Conservation (phyloP, 495 filamentous ascomycete species). For the Aspergillus mulundensis region DNA sequence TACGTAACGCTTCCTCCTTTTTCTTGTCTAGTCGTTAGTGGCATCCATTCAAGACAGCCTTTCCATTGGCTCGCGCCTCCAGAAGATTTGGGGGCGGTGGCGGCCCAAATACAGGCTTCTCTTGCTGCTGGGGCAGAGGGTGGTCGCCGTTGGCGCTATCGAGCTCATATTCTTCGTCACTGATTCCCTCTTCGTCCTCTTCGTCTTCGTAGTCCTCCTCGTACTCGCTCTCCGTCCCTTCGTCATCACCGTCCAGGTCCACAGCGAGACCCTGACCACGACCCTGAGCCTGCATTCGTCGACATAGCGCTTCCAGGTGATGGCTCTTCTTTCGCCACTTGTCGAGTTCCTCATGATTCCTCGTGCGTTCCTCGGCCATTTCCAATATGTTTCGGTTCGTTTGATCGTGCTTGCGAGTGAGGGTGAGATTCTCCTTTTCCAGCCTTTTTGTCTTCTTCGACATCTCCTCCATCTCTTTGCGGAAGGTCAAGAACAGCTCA, state of each 20-base stretch:
- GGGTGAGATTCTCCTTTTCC: constrained; percentile 90
- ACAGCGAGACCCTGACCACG: constrained; percentile 59
- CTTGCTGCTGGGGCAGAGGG: constrained; percentile 31
- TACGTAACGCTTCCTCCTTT: background rate
- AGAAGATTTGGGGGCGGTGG: constrained; percentile 52
- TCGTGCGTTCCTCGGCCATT: constrained; percentile 94
- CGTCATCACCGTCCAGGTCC: constrained; percentile 64
- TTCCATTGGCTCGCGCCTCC: constrained; percentile 43
- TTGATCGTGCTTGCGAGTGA: constrained; percentile 88
- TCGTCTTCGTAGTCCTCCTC: constrained; percentile 71
- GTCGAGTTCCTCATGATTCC: constrained; percentile 74
- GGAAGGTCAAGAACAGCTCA: constrained; percentile 95
- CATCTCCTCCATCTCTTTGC: constrained; percentile 99
- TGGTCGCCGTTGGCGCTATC: constrained; percentile 47
- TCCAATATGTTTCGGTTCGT: constrained; percentile 94
- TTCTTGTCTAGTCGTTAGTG: constrained; percentile 19
- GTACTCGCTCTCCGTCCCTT: constrained; percentile 66
- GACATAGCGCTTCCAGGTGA: constrained; percentile 87
- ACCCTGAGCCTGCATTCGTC: constrained; percentile 90
- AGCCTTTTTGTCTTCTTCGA: constrained; percentile 97
- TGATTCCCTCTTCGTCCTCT: constrained; percentile 66
- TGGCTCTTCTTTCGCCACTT: constrained; percentile 81
- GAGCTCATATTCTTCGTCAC: constrained; percentile 63
- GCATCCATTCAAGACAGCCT: constrained; percentile 46
- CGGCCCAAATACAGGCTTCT: constrained; percentile 51